These are phyloP conservation scores for Fusarium tricinctum DNA, from an alignment of 2,329 filamentous ascomycete genomes.

Conservation along the genomic window DNA sequence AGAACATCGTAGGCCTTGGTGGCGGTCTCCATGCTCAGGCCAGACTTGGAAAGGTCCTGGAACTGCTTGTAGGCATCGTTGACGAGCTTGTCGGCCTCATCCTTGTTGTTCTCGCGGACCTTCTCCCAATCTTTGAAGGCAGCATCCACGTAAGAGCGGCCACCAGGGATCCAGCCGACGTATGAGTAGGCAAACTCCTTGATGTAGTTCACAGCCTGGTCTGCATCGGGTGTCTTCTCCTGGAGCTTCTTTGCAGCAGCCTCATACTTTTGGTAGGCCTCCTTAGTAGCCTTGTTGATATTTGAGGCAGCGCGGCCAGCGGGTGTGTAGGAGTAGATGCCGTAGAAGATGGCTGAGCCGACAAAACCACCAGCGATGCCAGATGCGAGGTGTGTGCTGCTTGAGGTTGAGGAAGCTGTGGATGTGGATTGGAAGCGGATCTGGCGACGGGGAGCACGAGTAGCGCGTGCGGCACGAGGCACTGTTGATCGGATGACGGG, in stretches of 20 bases:
- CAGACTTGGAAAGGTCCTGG: slow-evolving; percentile 70
- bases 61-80: slow-evolving; percentile 77
- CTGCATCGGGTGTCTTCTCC: slow-evolving; percentile 73
- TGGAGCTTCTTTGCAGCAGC: slow-evolving; percentile 72
- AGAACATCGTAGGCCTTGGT: slow-evolving; percentile 73
- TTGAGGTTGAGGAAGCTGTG: slow-evolving; percentile 32
- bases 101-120: slow-evolving; percentile 74
- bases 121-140: slow-evolving; percentile 79
- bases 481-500: slow-evolving; percentile 49
- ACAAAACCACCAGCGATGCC: slow-evolving; percentile 62
- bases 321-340: slow-evolving; percentile 60
- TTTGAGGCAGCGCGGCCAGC: slow-evolving; percentile 58
- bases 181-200: slow-evolving; percentile 77
- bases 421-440: slow-evolving; percentile 60
- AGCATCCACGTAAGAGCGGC: slow-evolving; percentile 74
- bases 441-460: slow-evolving; percentile 47
- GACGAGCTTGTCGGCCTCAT: slow-evolving; percentile 78
- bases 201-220: slow-evolving; percentile 76
- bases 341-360: slow-evolving; percentile 60
- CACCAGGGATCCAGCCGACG: slow-evolving; percentile 79
- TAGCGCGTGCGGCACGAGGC: slow-evolving; percentile 48
- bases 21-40: slow-evolving; percentile 73
- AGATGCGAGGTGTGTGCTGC: slow-evolving; percentile 55
- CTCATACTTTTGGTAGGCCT: slow-evolving; percentile 72
- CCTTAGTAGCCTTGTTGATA: slow-evolving; percentile 63